Base-by-base conservation (phyloP, 305 asterid species). In the Striga hermonthica region DNA sequence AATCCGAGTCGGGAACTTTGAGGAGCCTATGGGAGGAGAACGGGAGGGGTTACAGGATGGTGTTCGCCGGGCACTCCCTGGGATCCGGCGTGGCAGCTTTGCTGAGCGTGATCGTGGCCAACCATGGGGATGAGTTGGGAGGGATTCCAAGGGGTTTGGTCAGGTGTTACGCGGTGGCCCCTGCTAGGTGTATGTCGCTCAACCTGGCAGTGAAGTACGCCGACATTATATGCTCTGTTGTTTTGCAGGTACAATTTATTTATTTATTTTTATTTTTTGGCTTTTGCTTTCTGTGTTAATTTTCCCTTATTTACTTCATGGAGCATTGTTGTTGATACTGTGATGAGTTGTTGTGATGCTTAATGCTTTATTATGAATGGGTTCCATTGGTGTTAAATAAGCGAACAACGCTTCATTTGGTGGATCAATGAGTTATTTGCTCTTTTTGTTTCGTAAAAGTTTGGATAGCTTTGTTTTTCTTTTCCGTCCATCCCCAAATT, bases 11-110 rank as follows among this genome's bases (percentile, higher is more conserved):
- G 60, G 82, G 85, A 44, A 60, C 62, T 72, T 40, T 91, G 78
- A 91, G 72, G 84, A 84, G 84, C 13, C 52, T 87, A 78, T 22
- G 31, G 31, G 73, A 82, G 39, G 85, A 77, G 56, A 83, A 81
- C 40, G 76, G 86, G 76, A 88, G 91, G 3, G 72, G 76, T 43
- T 91, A 91, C 66, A 91, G 86, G 0, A 58, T 91, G 76, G 88
- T 96, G 13, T 83, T 91, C 39, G 72, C 95, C 0, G 96, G 98
- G 7, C 98, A 88, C 72, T 91, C 98, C 8, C 73, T 91, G 48
- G 98, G 98, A 57, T 86, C 98, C 7, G 98, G 98, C 13, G 95
- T 88, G 83, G 98, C 96, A 1, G 86, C 95, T 1, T 45, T 84
- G 49, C 65, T 91, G 82, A 83, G 95, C 0, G 63, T 91, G 58